Conservation (phyloP, 768 basidiomycete species). For the Suillus alpinus region DNA sequence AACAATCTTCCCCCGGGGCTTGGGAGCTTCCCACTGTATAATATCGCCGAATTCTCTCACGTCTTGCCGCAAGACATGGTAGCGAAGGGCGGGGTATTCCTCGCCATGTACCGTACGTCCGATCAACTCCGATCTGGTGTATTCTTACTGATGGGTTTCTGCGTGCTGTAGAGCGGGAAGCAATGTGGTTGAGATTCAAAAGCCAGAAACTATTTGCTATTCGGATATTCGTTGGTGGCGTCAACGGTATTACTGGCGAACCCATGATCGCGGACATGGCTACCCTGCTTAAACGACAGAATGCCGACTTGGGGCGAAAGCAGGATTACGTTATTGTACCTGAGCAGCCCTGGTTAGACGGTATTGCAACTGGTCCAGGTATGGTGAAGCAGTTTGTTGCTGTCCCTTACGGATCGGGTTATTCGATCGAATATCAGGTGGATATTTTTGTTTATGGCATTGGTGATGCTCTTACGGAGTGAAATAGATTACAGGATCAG, state of each 20-base stretch:
- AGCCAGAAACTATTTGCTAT: constrained; percentile 14
- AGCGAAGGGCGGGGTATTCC: constrained; percentile 23
- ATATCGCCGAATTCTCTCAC: constrained; percentile 12
- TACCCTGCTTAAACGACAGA: background rate
- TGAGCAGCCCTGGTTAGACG: constrained; percentile 10
- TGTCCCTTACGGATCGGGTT: constrained; percentile 21
- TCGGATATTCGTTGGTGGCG: constrained; percentile 27
- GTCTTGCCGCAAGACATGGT: constrained; percentile 19
- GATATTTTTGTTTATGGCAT: background rate
- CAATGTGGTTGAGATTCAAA: constrained; percentile 28
- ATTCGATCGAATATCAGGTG: constrained; percentile 22
- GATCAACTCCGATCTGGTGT: background rate
- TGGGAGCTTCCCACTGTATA: constrained; percentile 10
- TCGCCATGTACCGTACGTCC: constrained; percentile 14
- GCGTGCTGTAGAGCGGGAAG: constrained; percentile 28
- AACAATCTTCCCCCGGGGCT: background rate
- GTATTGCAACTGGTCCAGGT: constrained; percentile 22
- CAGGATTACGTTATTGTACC: constrained; percentile 22
- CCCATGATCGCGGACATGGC: background rate
- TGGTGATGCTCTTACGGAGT: background rate
- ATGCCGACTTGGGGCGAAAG: constrained; percentile 2
- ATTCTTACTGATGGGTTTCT: constrained; percentile 5
- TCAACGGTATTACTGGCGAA: constrained; percentile 29
- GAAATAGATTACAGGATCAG: background rate
- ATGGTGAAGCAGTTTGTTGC: constrained; percentile 16